These are phyloP conservation scores for Capsaspora owczarzaki DNA, from an alignment of 78 protist species.

Conservation along the genomic window DNA sequence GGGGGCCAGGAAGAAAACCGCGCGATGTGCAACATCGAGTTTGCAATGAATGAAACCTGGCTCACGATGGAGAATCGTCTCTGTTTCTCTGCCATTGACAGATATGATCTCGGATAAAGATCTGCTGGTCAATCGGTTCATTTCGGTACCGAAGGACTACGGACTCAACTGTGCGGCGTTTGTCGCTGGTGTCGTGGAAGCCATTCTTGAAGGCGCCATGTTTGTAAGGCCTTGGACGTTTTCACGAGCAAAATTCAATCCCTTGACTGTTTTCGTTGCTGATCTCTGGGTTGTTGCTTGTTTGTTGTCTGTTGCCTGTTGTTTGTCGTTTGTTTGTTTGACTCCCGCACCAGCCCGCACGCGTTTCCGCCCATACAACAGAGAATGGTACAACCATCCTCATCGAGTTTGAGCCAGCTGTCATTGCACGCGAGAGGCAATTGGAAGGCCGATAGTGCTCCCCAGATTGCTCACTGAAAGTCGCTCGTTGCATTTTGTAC, in stretches of 20 bases:
- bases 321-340: no score
- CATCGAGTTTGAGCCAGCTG: conserved; percentile 65
- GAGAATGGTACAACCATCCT: conserved; percentile 57
- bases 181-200: conserved; percentile 71
- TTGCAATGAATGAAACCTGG: no score
- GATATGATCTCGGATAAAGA: conserved; percentile 32
- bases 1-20: no score
- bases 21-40: no score
- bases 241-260: no score
- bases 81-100: background rate
- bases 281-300: background rate
- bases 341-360: conserved; percentile 33
- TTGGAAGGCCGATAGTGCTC: no score
- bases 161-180: conserved; percentile 68
- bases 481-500: no score
- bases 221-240: conserved; percentile 49
- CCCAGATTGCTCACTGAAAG: no score
- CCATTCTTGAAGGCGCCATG: conserved; percentile 56
- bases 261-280: no score
- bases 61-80: no score
- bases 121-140: conserved; percentile 37
- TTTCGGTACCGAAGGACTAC: conserved; percentile 55
- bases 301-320: no score
- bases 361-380: conserved; percentile 65
- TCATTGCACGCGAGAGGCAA: background rate